phyloP scores from a whole-genome alignment of 2,329 filamentous ascomycete species.

The Massarina eburnea region DNA sequence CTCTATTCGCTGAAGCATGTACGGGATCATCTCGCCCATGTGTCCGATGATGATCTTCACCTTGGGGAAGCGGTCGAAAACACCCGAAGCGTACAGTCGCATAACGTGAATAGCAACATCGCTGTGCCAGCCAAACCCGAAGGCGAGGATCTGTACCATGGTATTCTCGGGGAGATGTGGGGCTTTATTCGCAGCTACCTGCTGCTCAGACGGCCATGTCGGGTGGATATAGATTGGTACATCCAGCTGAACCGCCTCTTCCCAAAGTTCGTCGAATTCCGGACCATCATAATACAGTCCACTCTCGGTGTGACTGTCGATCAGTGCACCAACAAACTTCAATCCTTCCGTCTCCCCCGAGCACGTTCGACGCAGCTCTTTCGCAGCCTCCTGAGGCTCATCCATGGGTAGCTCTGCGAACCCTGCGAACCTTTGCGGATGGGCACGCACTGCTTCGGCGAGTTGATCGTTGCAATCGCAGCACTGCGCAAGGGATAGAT shows the following conservation, averaged over 20 bases:
- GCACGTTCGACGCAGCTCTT: conserved; percentile 42
- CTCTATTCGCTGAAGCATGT: conserved; percentile 51
- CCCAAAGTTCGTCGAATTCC: conserved; percentile 46
- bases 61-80: conserved; percentile 57
- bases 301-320: conserved; percentile 44
- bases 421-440: conserved; percentile 33
- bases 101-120: conserved; percentile 53
- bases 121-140: conserved; percentile 53
- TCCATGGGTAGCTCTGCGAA: conserved; percentile 48
- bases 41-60: conserved; percentile 59
- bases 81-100: conserved; percentile 51
- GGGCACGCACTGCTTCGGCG: background rate
- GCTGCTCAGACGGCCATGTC: conserved; percentile 43
- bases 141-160: background rate
- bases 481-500: background rate
- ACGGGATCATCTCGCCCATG: conserved; percentile 59
- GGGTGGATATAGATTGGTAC: conserved; percentile 50
- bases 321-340: conserved; percentile 50
- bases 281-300: conserved; percentile 50
- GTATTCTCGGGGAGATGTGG: background rate
- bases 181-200: conserved; percentile 25
- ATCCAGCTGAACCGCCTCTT: conserved; percentile 38
- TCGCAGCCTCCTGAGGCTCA: conserved; percentile 37
- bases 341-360: conserved; percentile 23
- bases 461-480: background rate